Evolutionary conservation across 805 yeast genomes (phyloP).

Genomic region (Scheffersomyces amazonensis): DNA sequence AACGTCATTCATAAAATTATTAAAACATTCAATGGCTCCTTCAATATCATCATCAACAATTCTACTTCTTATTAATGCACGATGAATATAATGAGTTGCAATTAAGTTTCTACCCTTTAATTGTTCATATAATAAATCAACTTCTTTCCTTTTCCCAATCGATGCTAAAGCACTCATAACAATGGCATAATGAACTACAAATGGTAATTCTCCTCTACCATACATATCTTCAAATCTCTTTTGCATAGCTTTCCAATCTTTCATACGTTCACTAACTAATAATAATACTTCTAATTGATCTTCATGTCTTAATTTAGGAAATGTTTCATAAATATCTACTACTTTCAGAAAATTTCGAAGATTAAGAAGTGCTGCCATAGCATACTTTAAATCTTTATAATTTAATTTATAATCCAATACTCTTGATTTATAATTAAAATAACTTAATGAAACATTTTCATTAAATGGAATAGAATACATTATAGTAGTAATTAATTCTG

Average conservation of each 20-base stretch:
- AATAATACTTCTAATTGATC: conserved; percentile 49
- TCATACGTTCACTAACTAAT: conserved; percentile 39
- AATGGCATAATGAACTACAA: conserved; percentile 52
- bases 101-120: conserved; percentile 41
- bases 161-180: conserved; percentile 60
- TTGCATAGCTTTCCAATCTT: conserved; percentile 56
- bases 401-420: conserved; percentile 1
- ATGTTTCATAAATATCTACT: conserved; percentile 27
- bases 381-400: conserved; percentile 22
- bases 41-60: conserved; percentile 32
- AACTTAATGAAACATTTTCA: conserved; percentile 13
- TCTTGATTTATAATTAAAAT: conserved; percentile 19
- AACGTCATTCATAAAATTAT: conserved; percentile 17
- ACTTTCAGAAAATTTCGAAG: conserved; percentile 18
- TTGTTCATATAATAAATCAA: conserved; percentile 49
- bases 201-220: conserved; percentile 53
- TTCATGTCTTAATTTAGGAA: conserved; percentile 42
- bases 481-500: conserved; percentile 14
- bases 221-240: conserved; percentile 54
- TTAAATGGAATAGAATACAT: conserved; percentile 11
- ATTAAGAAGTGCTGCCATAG: conserved; percentile 27
- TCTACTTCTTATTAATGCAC: conserved; percentile 36
- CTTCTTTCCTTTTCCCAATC: conserved; percentile 46
- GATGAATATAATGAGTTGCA: conserved; percentile 44
- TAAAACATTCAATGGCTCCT: conserved; percentile 25